These are phyloP conservation scores for Anastatica hierochuntica DNA, from an alignment of 345 rosid species.

Conservation along the genomic window DNA sequence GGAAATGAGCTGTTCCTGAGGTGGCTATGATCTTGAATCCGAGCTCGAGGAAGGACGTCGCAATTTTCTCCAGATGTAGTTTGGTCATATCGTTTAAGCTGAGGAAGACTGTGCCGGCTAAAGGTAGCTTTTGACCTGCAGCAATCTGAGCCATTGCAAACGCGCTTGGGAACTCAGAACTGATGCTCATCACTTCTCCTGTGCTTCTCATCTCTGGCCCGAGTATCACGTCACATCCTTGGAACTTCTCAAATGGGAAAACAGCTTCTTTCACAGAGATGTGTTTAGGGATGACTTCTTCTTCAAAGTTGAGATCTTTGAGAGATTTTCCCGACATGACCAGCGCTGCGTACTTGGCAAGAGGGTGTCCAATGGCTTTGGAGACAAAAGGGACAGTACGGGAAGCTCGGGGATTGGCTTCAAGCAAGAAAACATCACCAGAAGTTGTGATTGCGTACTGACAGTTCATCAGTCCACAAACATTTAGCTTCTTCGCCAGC, in stretches of 20 bases:
- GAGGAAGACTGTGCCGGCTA: conserved; percentile 79
- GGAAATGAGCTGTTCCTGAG: conserved; percentile 85
- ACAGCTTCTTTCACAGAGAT: conserved; percentile 94
- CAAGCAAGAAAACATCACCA: conserved; percentile 82
- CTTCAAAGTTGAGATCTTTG: conserved; percentile 49
- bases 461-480: conserved; percentile 96
- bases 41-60: conserved; percentile 55
- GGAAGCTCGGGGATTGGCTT: conserved; percentile 97
- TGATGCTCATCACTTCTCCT: conserved; percentile 96
- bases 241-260: conserved; percentile 90
- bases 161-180: conserved; percentile 49
- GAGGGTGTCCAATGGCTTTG: conserved; percentile 92
- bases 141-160: conserved; percentile 94
- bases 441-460: conserved; percentile 78
- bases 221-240: conserved; percentile 81
- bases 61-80: conserved; percentile 66
- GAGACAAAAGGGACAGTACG: conserved; percentile 97
- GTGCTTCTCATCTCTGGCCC: conserved; percentile 99
- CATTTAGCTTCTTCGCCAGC: conserved; percentile 67
- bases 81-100: conserved; percentile 89
- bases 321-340: conserved; percentile 88
- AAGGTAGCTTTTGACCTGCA: conserved; percentile 85
- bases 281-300: conserved; percentile 78
- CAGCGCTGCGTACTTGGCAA: conserved; percentile 87
- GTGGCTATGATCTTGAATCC: conserved; percentile 75